These are phyloP conservation scores for Rhypophila decipiens DNA, from an alignment of 495 filamentous ascomycete species.

Conservation along the genomic window DNA sequence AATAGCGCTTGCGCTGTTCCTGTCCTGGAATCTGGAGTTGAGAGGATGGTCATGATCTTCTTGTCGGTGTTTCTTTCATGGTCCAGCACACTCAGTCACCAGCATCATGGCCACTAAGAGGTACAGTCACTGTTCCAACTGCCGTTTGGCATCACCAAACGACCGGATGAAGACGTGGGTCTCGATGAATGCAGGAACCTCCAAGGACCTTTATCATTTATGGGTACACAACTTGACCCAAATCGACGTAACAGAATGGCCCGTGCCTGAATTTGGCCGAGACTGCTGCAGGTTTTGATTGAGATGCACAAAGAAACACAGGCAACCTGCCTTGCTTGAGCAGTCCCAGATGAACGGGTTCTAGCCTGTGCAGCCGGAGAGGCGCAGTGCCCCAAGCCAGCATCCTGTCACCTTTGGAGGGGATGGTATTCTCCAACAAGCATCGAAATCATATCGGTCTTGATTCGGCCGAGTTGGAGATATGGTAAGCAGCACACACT, in stretches of 20 bases:
- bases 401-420: no score
- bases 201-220: constrained; percentile 5
- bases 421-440: no score
- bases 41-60: background rate
- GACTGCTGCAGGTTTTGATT: constrained; percentile 11
- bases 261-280: constrained; percentile 11
- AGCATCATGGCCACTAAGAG: background rate
- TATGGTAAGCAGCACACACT: no score
- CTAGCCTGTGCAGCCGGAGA: background rate
- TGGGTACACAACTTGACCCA: background rate
- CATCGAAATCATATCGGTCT: no score
- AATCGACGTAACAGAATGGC: background rate
- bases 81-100: background rate
- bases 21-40: background rate
- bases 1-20: no score
- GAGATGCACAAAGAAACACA: constrained; percentile 2
- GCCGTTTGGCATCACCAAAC: background rate
- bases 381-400: constrained; percentile 8
- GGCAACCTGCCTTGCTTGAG: constrained; percentile 3
- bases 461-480: no score
- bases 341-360: background rate
- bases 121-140: constrained; percentile 1
- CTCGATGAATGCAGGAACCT: background rate
- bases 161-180: background rate
- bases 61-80: background rate